Base-by-base conservation (phyloP, 2,329 filamentous ascomycete genomes). In the Penicillium sp. region DNA sequence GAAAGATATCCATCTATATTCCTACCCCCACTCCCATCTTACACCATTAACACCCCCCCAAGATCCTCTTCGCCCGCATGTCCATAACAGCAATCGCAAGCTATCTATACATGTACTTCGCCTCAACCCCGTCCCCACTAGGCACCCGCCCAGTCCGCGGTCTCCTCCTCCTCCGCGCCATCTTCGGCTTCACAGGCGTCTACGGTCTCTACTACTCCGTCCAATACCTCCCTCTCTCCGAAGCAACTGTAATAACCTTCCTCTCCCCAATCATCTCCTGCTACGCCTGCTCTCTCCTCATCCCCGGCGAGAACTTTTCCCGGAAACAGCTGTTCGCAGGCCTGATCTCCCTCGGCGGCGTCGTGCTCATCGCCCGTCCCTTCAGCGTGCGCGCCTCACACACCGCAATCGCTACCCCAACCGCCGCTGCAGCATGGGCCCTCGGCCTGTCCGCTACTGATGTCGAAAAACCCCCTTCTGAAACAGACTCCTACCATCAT, bases 241-340 rank as follows among this genome's bases (percentile, higher is more conserved):
- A 96, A 70, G 91, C 91, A 2, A 94, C 90, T 0, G 91, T 96
- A 33, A 88, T 97, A 50, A 94, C 90, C 9, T 97, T 96, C 69
- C 80, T 96, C 6, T 84, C 88, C 0, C 92, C 92, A 0, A 88
- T 87, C 14, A 80, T 95, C 6, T 84, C 90, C 19, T 90, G 89
- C 55, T 90, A 92, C 76, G 82, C 88, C 17, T 96, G 91, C 70
- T 91, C 88, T 35, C 78, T 91, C 53, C 75, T 92, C 36, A 82
- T 87, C 22, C 71, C 75, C 54, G 83, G 85, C 49, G 90, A 96
- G 64, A 88, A 88, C 0, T 96, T 93, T 69, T 90, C 89, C 2
- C 80, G 84, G 25, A 83, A 83, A 38, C 90, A 96, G 70, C 88
- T 91, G 69, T 78, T 93, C 3, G 91, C 88, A 0, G 89, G 85